Evolutionary conservation across 2,329 filamentous ascomycete species (phyloP).

Genomic region (Remersonia thermophila): DNA sequence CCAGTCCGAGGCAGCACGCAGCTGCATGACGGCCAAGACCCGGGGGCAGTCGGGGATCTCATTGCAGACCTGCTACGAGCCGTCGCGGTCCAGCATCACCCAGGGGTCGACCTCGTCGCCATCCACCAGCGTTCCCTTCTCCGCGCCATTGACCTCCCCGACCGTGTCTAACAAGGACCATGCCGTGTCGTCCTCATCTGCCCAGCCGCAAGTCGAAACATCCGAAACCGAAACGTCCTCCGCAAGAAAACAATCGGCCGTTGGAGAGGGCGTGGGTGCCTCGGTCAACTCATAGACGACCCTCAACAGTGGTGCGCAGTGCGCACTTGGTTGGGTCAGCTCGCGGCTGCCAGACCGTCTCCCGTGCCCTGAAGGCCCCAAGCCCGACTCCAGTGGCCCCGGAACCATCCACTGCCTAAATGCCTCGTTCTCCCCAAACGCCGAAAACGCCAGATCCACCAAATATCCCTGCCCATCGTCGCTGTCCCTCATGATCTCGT

Average conservation of each 20-base stretch:
- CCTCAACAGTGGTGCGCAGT: slow-evolving; percentile 16
- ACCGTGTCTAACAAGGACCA: slow-evolving; percentile 2
- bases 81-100: slow-evolving; percentile 32
- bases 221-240: slow-evolving; percentile 2
- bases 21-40: slow-evolving; percentile 13
- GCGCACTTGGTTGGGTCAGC: too few species aligned
- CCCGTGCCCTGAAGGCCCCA: too few species aligned
- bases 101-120: slow-evolving; percentile 24
- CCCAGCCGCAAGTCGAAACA: background rate
- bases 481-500: too few species aligned
- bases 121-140: background rate
- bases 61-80: slow-evolving; percentile 32
- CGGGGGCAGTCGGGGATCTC: slow-evolving; percentile 17
- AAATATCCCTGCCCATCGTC: slow-evolving; percentile 5
- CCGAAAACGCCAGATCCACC: slow-evolving; percentile 31
- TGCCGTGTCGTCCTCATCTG: background rate
- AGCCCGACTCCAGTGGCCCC: background rate
- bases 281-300: slow-evolving; percentile 29
- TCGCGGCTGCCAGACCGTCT: too few species aligned
- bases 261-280: slow-evolving; percentile 20
- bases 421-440: slow-evolving; percentile 28
- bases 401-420: slow-evolving; percentile 26
- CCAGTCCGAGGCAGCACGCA: slow-evolving; percentile 17
- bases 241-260: slow-evolving; percentile 2
- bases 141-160: too few species aligned